Base-by-base conservation (phyloP, 306 rosid species). In the Alnus rubra region DNA sequence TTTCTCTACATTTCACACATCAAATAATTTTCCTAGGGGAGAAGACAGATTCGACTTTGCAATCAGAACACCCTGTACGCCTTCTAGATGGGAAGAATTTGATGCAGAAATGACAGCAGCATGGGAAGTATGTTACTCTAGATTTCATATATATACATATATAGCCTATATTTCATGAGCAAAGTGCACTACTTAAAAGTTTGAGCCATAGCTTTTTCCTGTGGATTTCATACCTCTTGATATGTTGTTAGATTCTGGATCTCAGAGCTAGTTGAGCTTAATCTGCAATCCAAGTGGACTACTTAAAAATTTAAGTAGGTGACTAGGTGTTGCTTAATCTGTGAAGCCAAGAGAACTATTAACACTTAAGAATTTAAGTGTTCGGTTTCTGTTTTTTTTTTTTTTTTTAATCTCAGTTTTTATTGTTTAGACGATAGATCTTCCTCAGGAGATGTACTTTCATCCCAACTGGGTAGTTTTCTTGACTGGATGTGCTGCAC, bases 21-120 rank as follows among this genome's bases (percentile, higher is more conserved):
- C 54, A 42, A 74, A 65, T 81, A 60, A 48, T n/a, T 56, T 19
- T 78, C 76, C n/a, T 77, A 95, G 99, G 91, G 93, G 88, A 65
- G 88, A 90, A 85, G 79, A 79, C 50, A 90, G 90, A 88, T 95
- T 82, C 78, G 99, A 95, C 82, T 95, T 95, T 84, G 90, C 99
- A 71, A 93, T 95, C 81, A 88, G 86, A 88, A 95, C 94, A 78
- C 98, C 98, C 75, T 88, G 96, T 82, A 86, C 93, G 12, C 94
- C 94, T 79, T 84, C 93, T 65, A 91, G 99, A 85, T 95, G 99
- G 98, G 94, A 88, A 68, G 92, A 93, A 69, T 95, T 90, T 90
- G 97, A 95, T 75, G 88, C 88, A 77, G 99, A 95, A 86, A 93
- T 95, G 97, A 70, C 92, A 51, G 53, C 77, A 86, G 97, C 99